Base-by-base conservation (phyloP, 805 yeast genomes). In the Lipomyces yamanashiensis region DNA sequence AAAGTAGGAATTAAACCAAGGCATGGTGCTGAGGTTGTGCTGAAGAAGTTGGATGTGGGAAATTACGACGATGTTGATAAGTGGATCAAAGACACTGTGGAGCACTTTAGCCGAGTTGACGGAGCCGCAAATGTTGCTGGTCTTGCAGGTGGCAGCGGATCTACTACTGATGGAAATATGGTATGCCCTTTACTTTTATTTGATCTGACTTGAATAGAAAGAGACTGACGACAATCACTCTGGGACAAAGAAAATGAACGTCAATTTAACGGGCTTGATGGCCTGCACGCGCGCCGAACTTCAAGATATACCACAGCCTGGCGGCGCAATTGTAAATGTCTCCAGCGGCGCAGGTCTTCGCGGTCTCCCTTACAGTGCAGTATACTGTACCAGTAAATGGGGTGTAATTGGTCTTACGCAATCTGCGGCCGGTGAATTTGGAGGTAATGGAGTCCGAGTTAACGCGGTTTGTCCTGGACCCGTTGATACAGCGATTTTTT, bases 381-480 rank as follows among this genome's bases (percentile, higher is more conserved):
- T 40, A 28, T 61, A 58, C 45, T 50, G 44, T 19, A 52, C 63
- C 15, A 41, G 47, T 21, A 59, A 59, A 40, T 49, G 19, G 36
- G 63, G 53, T 15, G 52, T 59, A n/a, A 57, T 52, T 13, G 52
- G 58, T 15, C 49, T 61, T 17, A 56, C 61, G 36, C n/a, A n/a
- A 34, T 47, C 59, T 8, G 47, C 52, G 8, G 64, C 62, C 21
- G 28, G 44, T 9, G 64, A 61, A 23, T 41, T 43, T 4, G 54
- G 44, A 8, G 10, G 62, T 19, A 15, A 33, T 21, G 50, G 54
- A n/a, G 54, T 59, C 21, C 63, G 63, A 19, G 56, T 60, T 33
- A 60, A 60, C 49, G 59, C 60, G 10, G 28, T 60, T 12, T 37
- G 54, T 21, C 63, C 60, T 17, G 59, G 60, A n/a, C 57, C 57